A percentile compares a stretch with the other conserved stretches of the same genome.
Conservation (phyloP, 305 asterid species). For the Fraxinus xanthoxyloides region DNA sequence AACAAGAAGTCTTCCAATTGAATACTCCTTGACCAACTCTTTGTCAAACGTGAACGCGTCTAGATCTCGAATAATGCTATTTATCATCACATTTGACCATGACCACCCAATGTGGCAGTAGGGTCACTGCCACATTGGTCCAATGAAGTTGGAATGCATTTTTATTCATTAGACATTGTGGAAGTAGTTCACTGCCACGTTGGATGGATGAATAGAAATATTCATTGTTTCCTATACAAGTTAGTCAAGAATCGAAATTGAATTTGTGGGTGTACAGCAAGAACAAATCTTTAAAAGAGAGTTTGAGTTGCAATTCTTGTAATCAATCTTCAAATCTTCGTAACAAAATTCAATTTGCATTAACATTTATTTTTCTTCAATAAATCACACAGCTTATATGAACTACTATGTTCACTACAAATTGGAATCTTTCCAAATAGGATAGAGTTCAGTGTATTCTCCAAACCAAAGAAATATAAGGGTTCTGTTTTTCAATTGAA, state of each 20-base stretch:
- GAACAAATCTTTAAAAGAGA: not conserved
- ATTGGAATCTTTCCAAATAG: not conserved
- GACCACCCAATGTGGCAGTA: not conserved
- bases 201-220: not conserved
- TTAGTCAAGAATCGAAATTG: not conserved
- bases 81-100: not conserved
- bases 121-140: not conserved
- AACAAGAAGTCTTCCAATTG: not conserved
- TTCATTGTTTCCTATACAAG: not conserved
- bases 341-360: not conserved
- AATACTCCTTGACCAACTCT: not conserved
- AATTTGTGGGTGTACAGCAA: not conserved
- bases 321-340: not conserved
- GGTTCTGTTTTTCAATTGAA: not conserved
- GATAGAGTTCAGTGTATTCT: not conserved
- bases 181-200: not conserved
- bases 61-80: not conserved
- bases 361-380: not conserved
- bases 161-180: not conserved
- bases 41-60: not conserved
- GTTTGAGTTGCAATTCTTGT: not conserved
- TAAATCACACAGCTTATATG: not conserved
- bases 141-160: not conserved
- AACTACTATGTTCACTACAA: not conserved
- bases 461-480: not conserved